These are phyloP conservation scores for Debaryomyces sp. DNA, from an alignment of 1,139 yeast species.

Conservation along the genomic window DNA sequence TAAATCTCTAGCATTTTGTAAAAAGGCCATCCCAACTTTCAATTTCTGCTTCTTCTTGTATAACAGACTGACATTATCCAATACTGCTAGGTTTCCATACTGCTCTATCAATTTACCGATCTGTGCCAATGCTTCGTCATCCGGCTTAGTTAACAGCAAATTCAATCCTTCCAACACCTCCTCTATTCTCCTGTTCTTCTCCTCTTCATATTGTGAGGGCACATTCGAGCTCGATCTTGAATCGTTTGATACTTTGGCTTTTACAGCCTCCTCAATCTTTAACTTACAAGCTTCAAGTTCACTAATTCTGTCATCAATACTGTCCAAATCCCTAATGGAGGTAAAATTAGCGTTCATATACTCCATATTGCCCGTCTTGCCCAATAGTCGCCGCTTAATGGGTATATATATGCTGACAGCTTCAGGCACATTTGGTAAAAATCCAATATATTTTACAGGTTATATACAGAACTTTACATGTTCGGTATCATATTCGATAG, in stretches of 20 bases:
- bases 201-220: constrained; percentile 9
- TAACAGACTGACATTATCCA: constrained; percentile 5
- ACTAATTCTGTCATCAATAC: constrained; percentile 22
- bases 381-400: background rate
- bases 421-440: background rate
- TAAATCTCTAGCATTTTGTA: constrained; percentile 4
- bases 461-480: background rate
- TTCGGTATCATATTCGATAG: background rate
- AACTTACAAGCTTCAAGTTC: constrained; percentile 20
- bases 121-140: constrained; percentile 14
- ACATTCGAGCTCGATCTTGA: constrained; percentile 5
- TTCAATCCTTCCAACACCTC: background rate
- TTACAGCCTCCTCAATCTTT: constrained; percentile 15
- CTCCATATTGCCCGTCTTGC: constrained; percentile 18
- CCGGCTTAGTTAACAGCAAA: background rate
- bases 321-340: constrained; percentile 29
- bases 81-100: constrained; percentile 17
- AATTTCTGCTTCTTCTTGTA: background rate
- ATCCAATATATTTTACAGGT: background rate
- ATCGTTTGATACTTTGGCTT: background rate
- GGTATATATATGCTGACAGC: background rate
- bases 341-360: constrained; percentile 32
- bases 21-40: background rate
- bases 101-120: constrained; percentile 20
- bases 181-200: constrained; percentile 14